Conservation (phyloP, 805 yeast genomes). For the Millerozyma acaciae region DNA sequence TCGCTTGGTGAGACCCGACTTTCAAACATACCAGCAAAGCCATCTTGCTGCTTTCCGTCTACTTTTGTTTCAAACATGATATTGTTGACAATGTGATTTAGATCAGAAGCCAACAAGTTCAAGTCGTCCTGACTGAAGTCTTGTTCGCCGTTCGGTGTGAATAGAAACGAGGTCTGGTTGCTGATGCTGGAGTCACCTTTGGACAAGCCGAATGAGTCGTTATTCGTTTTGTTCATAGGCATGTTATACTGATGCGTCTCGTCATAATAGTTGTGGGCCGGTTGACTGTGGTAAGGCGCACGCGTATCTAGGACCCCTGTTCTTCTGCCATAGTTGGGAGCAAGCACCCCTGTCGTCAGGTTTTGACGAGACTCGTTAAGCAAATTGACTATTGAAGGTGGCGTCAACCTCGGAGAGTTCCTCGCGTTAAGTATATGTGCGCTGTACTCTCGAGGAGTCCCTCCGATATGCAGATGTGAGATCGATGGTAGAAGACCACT, state of each 20-base stretch:
- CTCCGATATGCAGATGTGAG: no score
- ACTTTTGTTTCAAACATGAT: slow-evolving; percentile 34
- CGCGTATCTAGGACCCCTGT: no score
- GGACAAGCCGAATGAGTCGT: not conserved
- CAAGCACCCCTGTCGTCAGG: not conserved
- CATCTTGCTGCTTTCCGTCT: slow-evolving; percentile 9
- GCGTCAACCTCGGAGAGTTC: slow-evolving; percentile 3
- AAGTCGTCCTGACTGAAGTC: slow-evolving; percentile 28
- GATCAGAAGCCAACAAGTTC: slow-evolving; percentile 32
- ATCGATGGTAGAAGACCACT: not conserved
- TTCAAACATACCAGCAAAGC: not conserved
- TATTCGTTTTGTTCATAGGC: not conserved
- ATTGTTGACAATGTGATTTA: slow-evolving; percentile 37
- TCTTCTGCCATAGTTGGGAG: not conserved
- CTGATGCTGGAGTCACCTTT: slow-evolving; percentile 4
- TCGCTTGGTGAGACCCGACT: not conserved
- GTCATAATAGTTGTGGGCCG: no score
- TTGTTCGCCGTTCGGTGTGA: slow-evolving; percentile 4
- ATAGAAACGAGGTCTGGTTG: not conserved
- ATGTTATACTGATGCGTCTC: slow-evolving; percentile 2
- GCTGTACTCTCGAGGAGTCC: slow-evolving; percentile 1
- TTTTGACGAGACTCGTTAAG: slow-evolving; percentile 5
- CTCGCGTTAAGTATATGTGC: slow-evolving; percentile 2
- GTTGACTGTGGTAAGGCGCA: no score
- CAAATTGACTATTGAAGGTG: slow-evolving; percentile 8